Evolutionary conservation across 2,329 filamentous ascomycete species (phyloP), one percentile per base, ranked within the genome.

Genomic region (Venturia aucupariae): DNA sequence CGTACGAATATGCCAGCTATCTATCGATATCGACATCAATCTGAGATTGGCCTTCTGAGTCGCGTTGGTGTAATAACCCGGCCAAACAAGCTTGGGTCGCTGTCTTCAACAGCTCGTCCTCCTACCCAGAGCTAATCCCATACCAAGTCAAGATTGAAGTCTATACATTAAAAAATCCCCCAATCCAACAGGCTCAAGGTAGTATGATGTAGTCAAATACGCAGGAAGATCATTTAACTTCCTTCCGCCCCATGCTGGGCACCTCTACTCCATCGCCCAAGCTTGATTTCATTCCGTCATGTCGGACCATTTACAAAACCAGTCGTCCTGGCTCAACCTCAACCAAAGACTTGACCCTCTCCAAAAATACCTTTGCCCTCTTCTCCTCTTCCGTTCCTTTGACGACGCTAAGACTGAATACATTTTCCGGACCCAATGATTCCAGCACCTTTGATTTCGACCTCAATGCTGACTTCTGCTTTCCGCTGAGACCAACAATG

Each of bases 321-420:
- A 77, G 68, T 38, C 73, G 69, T 42, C 75, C 75, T 10, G 75
- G 75, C 65, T 76, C 73, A 17, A 66, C 72, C 67, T 77, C 75
- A 69, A 99, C 76, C 32, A 93, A 86, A 57, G 82, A 78, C 85
- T 96, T 97, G 72, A 97, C 84, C 70, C 90, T 85, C 77, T 93
- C 88, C 68, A 99, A 76, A 78, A 97, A 99, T 13, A 87, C 81
- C 71, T 84, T 82, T 17, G 90, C 94, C 70, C 92, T 83, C 79
- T 87, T 85, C 82, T 92, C 89, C 75, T 99, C 94, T 10, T 57
- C 51, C 27, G 51, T 57, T 84, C 85, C 76, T 11, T 84, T 86
- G 46, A 88, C 86, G 24, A 96, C 92, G 35, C 81, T 87, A 62
- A 99, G 79, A 70, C 86, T 93, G 74, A 97, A 96, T 0, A 92